Base-by-base conservation (phyloP, 352 stramenopile genomes). In the Paralagenidium karlingii region DNA sequence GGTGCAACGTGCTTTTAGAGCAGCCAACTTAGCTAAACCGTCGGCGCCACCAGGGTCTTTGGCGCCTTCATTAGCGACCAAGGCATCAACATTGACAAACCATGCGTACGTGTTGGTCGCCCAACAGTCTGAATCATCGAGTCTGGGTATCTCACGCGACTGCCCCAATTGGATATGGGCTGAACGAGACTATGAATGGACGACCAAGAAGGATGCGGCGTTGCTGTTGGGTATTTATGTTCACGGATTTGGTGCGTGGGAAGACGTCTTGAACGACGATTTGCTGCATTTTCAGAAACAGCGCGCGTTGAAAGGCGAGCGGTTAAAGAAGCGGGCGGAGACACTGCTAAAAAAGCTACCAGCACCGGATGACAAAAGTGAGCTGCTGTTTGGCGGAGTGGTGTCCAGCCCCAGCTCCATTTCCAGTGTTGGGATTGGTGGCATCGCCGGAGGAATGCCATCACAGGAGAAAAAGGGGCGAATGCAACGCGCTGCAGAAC, bases 161-260 rank as follows among this genome's bases (percentile, higher is more conserved):
- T 41, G 36, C 22, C 58, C 66, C 10, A 61, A 54, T 8, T 91
- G 78, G 78, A 60, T 53, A 1, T 86, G 66, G 66, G 78, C 70
- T 12, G 78, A 91, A 45, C 82, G 85, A 20, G 78, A 88, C 32
- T 68, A 86, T 34, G 70, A 87, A 47, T 91, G 78, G 78, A 74
- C 58, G 18, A 59, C 56, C 25, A 66, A 63, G 34, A 91, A 91
- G 27, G 78, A 91, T 47, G 53, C 74, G n/a, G 68, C 75, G 19
- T 41, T 91, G 37, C 58, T 91, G 16, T 54, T 91, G 11, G 78
- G 78, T 16, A 77, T 91, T 18, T 85, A 88, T 49, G 58, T 91
- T 6, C 78, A 91, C 41, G 78, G 78, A 15, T 89, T 91, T 58
- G 73, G 78, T 38, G 67, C 61, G 5, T 91, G 78, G 78, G 78